Percentiles rank a stretch among this genome's conserved stretches.
Conservation (phyloP, 495 filamentous ascomycete species). For the Immersiella caudata region DNA sequence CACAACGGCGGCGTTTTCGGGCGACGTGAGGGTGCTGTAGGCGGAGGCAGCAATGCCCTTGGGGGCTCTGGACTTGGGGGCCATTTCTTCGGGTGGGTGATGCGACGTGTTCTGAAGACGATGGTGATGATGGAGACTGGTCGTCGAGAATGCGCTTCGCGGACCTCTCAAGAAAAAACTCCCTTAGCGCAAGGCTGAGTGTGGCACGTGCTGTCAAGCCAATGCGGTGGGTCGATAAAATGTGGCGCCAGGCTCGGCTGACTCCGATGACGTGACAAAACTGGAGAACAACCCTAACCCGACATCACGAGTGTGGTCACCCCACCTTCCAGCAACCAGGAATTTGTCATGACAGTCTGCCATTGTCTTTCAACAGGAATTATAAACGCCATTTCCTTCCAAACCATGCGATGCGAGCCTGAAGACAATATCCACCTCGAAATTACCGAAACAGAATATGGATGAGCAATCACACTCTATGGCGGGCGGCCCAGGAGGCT, state of each 20-base stretch:
- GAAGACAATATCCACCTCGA: background rate
- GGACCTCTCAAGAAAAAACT: background rate
- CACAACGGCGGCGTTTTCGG: slow-evolving; percentile 77
- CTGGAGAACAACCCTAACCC: background rate
- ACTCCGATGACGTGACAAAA: background rate
- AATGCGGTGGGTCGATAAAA: background rate
- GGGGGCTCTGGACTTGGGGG: slow-evolving; percentile 40
- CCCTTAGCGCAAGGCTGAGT: background rate
- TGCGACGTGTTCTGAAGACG: background rate
- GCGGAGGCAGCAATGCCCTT: slow-evolving; percentile 48
- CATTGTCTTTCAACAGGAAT: background rate
- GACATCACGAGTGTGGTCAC: background rate
- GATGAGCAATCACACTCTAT: slow-evolving; percentile 29
- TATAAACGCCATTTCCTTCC: background rate
- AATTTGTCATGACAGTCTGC: background rate
- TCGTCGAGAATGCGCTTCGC: slow-evolving; percentile 1
- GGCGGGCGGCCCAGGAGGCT: slow-evolving; percentile 45
- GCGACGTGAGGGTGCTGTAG: slow-evolving; percentile 66
- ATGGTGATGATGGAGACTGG: background rate
- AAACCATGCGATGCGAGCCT: slow-evolving; percentile 32
- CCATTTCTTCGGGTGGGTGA: slow-evolving; percentile 37
- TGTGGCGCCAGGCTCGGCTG: background rate
- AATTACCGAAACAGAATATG: slow-evolving; percentile 36
- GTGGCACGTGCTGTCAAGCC: background rate
- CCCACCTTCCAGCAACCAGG: background rate